Conservation (phyloP, 768 basidiomycete genomes). For the Trametes punicea region DNA sequence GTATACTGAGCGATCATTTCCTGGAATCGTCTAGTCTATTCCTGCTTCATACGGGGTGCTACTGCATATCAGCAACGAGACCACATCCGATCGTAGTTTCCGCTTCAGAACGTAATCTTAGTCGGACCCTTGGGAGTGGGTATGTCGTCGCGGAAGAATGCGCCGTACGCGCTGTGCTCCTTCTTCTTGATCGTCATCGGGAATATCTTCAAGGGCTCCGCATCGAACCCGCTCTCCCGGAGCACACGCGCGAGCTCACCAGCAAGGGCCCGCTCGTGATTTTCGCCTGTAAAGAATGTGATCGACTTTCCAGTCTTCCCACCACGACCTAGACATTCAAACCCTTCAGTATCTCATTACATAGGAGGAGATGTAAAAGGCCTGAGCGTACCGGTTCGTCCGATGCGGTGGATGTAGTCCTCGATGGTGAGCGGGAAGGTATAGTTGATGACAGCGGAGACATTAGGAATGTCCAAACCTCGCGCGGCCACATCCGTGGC, state of each 20-base stretch:
- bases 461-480: constrained; percentile 95
- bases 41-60: no score
- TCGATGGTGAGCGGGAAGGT: constrained; percentile 98
- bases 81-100: neutral
- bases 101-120: constrained; percentile 62
- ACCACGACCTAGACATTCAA: constrained; percentile 84
- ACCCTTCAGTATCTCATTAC: no score
- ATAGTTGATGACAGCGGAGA: constrained; percentile 92
- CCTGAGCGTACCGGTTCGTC: constrained; percentile 62
- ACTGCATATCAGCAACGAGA: no score
- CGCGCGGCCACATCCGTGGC: constrained; percentile 98
- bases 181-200: constrained; percentile 98
- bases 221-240: constrained; percentile 80
- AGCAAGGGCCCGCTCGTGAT: constrained; percentile 81
- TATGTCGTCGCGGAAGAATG: constrained; percentile 74
- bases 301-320: constrained; percentile 88
- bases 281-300: constrained; percentile 95
- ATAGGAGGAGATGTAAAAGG: no score
- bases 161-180: constrained; percentile 86
- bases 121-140: constrained; percentile 59
- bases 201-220: constrained; percentile 77
- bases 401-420: constrained; percentile 88
- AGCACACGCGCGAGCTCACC: constrained; percentile 93
- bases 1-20: no score
- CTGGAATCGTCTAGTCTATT: no score